Evolutionary conservation across 768 basidiomycete species (phyloP).

Genomic region (Auriscalpium microsporum): DNA sequence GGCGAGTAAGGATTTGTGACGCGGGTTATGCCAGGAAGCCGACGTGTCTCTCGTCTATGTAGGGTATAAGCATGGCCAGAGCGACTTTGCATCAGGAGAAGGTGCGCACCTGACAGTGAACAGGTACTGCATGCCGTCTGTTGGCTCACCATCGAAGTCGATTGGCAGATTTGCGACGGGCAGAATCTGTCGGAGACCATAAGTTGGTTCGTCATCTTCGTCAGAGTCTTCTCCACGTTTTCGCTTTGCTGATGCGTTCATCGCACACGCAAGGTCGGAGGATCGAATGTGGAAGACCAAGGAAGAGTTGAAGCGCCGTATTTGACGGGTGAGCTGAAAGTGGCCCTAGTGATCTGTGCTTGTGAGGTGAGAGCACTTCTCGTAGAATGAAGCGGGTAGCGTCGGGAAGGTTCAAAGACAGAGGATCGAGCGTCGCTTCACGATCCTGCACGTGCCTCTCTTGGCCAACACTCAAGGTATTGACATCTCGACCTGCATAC

Average conservation of each 20-base stretch:
- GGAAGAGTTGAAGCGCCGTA: too few relatives aligned
- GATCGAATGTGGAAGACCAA: too few relatives aligned
- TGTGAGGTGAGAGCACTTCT: too few relatives aligned
- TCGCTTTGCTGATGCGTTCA: conserved; percentile 28
- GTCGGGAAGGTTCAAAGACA: too few relatives aligned
- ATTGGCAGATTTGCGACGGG: conserved; percentile 76
- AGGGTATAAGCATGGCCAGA: neutral
- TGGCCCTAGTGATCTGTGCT: too few relatives aligned
- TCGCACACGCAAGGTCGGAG: too few relatives aligned
- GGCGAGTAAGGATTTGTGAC: conserved; percentile 62
- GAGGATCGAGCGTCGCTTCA: too few relatives aligned
- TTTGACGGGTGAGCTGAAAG: too few relatives aligned
- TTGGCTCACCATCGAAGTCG: conserved; percentile 55
- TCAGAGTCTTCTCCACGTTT: conserved; percentile 43
- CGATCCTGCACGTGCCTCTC: too few relatives aligned
- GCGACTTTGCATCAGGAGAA: neutral
- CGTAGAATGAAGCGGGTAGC: too few relatives aligned
- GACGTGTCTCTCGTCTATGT: conserved; percentile 60
- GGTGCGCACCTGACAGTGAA: conserved; percentile 64
- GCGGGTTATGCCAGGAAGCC: conserved; percentile 55
- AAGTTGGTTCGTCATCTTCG: conserved; percentile 52
- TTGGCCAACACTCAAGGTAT: too few relatives aligned
- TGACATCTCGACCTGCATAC: too few relatives aligned
- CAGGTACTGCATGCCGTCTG: conserved; percentile 71
- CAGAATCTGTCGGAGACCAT: conserved; percentile 60